Evolutionary conservation across 2,329 filamentous ascomycete species (phyloP).

Genomic region (Chaetothyriales sp.): DNA sequence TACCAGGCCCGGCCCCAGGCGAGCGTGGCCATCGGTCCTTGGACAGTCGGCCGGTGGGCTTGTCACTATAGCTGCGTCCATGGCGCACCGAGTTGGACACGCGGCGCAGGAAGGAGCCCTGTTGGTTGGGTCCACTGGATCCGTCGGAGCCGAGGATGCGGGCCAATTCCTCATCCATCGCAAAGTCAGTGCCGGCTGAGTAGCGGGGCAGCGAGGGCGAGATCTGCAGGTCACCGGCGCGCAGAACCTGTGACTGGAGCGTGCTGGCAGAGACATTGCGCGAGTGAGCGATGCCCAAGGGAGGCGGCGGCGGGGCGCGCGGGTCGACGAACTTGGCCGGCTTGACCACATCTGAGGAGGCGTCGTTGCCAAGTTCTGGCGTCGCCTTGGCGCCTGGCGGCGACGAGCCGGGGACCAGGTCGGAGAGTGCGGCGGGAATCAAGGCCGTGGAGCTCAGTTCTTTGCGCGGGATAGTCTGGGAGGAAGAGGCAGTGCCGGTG

Average conservation of each 20-base stretch:
- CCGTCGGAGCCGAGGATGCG: conserved; percentile 71
- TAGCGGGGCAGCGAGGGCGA: conserved; percentile 57
- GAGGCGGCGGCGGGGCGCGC: conserved; percentile 41
- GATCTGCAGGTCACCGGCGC: conserved; percentile 31
- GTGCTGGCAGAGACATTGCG: conserved; percentile 37
- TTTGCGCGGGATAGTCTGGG: neutral
- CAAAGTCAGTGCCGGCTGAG: conserved; percentile 72
- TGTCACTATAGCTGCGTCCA: conserved; percentile 70
- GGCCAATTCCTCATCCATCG: conserved; percentile 89
- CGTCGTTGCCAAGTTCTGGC: conserved; percentile 11
- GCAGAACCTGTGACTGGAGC: conserved; percentile 23
- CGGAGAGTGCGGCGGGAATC: conserved; percentile 23
- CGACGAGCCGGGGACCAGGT: conserved; percentile 19
- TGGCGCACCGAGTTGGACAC: conserved; percentile 91
- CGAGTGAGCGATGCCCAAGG: conserved; percentile 22
- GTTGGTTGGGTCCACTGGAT: conserved; percentile 30
- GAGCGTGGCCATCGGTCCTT: conserved; percentile 58
- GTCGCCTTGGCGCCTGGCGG: conserved; percentile 11
- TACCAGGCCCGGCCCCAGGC: conserved; percentile 37
- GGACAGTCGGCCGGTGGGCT: conserved; percentile 37
- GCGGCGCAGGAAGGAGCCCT: conserved; percentile 66
- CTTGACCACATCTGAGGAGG: conserved; percentile 23
- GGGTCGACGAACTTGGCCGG: conserved; percentile 43
- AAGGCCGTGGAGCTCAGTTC: conserved; percentile 9
- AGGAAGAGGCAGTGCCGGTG: conserved; percentile 47